phyloP scores from a whole-genome alignment of 2,329 filamentous ascomycete genomes.

The Allantophomopsis cytisporea region DNA sequence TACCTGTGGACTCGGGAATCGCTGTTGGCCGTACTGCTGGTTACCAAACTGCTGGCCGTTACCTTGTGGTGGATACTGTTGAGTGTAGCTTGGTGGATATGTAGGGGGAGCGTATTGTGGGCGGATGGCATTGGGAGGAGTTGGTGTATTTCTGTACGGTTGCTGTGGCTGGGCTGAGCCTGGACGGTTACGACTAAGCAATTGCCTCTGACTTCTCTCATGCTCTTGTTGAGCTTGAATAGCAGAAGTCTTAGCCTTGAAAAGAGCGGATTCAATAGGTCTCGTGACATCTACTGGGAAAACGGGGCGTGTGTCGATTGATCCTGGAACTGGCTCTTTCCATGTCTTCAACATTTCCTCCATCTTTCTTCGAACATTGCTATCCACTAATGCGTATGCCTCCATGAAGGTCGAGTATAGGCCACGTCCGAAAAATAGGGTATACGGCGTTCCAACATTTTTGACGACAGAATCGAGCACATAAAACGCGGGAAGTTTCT shows the following conservation, averaged over 20 bases:
- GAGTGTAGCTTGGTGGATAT: conserved; percentile 14
- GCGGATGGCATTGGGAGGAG: conserved; percentile 42
- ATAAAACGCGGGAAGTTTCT: conserved; percentile 92
- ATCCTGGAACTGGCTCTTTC: conserved; percentile 93
- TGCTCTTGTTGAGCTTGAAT: conserved; percentile 45
- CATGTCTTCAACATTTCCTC: conserved; percentile 96
- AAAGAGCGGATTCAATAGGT: conserved; percentile 86
- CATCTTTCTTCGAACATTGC: conserved; percentile 73
- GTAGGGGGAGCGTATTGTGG: conserved; percentile 22
- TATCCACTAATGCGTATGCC: conserved; percentile 81
- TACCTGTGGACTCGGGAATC: conserved; percentile 11
- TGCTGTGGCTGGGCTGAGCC: conserved; percentile 30
- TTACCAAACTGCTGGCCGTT: conserved; percentile 10
- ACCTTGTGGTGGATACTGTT: conserved; percentile 13
- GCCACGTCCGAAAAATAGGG: conserved; percentile 82
- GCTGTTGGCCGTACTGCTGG: conserved; percentile 4
- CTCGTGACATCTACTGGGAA: conserved; percentile 78
- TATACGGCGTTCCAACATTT: conserved; percentile 96
- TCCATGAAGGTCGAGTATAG: conserved; percentile 95
- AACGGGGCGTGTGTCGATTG: conserved; percentile 82
- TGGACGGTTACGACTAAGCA: conserved; percentile 34
- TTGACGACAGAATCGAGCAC: conserved; percentile 97
- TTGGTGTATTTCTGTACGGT: conserved; percentile 60
- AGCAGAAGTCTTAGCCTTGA: conserved; percentile 56
- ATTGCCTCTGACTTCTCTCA: conserved; percentile 39